Evolutionary conservation across 768 basidiomycete genomes (phyloP).

Genomic region (Termitomyces sp.): DNA sequence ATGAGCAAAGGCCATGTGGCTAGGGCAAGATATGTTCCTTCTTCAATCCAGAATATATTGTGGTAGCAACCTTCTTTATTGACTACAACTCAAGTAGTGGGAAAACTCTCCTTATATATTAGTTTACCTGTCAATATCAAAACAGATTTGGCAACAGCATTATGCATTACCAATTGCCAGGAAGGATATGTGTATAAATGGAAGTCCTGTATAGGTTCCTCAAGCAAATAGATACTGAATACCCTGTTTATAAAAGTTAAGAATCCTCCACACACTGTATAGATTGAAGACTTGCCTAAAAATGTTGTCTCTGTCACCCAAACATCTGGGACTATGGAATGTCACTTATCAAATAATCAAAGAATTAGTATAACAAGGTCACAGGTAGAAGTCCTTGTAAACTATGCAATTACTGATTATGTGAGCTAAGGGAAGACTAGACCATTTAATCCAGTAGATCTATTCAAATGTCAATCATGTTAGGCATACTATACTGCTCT

Average conservation of each 20-base stretch:
- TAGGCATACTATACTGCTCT: constrained; percentile 23
- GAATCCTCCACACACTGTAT: neutral
- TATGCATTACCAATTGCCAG: neutral
- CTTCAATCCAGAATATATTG: neutral
- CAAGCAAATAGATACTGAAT: neutral
- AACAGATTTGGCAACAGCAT: neutral
- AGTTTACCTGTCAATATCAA: neutral
- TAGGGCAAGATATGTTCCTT: no score
- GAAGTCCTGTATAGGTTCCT: neutral
- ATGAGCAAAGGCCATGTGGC: no score
- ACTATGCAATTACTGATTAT: constrained; percentile 21
- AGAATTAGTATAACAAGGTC: neutral
- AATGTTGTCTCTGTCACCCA: neutral
- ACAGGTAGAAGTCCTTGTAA: neutral
- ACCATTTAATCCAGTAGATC: constrained; percentile 14
- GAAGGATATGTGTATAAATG: neutral
- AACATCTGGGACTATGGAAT: neutral
- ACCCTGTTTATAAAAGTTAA: constrained; percentile 1
- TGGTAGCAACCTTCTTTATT: neutral
- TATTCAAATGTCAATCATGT: constrained; percentile 6
- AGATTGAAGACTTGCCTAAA: neutral
- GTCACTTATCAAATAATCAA: neutral
- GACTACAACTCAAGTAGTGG: neutral
- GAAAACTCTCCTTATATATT: neutral
- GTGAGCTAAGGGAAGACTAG: constrained; percentile 22